Percentiles rank a stretch among this genome's conserved stretches.
phyloP scores from a whole-genome alignment of 768 basidiomycete species.

The Pholiota conissans region DNA sequence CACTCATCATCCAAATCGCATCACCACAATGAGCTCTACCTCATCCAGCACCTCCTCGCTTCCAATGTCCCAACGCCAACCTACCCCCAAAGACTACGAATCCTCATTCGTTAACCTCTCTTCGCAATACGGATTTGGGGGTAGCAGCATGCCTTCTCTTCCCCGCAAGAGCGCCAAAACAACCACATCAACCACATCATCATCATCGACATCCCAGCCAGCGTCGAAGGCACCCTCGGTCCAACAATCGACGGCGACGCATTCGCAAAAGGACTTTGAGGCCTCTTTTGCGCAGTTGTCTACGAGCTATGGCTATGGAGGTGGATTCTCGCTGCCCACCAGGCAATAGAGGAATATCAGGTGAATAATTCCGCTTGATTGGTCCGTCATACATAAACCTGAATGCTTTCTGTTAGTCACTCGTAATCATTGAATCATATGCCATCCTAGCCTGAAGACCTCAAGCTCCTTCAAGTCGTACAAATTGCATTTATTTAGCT shows the following conservation, averaged over 20 bases:
- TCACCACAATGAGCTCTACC: not conserved
- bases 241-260: not conserved
- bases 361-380: no score
- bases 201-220: not conserved
- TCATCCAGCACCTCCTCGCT: not conserved
- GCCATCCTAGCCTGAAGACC: no score
- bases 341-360: not conserved
- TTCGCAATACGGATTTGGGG: constrained; percentile 4
- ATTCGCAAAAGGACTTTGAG: not conserved
- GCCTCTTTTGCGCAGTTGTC: constrained; percentile 2
- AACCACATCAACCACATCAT: not conserved
- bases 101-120: not conserved
- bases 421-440: no score
- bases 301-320: constrained; percentile 2
- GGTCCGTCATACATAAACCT: no score
- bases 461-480: no score
- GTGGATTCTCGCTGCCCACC: not conserved
- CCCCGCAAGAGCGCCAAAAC: not conserved
- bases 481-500: no score
- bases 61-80: not conserved
- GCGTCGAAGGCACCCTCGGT: not conserved
- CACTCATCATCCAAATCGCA: not conserved
- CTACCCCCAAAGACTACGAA: not conserved
- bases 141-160: not conserved
- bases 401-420: no score